Evolutionary conservation across 306 rosid species (phyloP).

Genomic region (Prunus mongolica): DNA sequence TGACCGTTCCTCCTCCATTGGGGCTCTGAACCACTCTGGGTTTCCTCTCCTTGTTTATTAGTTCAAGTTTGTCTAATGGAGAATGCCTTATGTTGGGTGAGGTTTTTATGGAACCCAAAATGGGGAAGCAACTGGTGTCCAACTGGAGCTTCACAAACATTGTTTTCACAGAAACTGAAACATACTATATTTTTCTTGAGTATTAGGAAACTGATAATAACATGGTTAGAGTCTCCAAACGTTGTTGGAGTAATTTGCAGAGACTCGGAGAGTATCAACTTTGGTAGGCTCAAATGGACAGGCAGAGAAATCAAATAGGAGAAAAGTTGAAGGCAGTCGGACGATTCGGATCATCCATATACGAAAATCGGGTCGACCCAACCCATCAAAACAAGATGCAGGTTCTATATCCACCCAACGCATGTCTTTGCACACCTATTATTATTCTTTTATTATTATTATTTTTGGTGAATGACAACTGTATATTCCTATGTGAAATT

Average conservation of each 20-base stretch:
- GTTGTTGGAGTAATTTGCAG: background rate
- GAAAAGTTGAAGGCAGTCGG: no score
- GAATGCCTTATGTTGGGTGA: constrained; percentile 28
- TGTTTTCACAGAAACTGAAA: background rate
- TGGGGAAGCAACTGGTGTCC: constrained; percentile 41
- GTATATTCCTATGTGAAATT: no score
- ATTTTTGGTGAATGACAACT: no score
- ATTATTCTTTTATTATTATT: no score
- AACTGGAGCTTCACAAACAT: constrained; percentile 62
- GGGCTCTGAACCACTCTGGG: constrained; percentile 28
- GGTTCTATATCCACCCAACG: no score
- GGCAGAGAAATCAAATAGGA: background rate
- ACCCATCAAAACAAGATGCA: no score
- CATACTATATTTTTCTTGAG: background rate
- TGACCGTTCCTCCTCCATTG: constrained; percentile 18
- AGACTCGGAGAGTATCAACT: background rate
- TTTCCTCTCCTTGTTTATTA: constrained; percentile 21
- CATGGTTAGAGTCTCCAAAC: background rate
- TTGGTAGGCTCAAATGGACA: background rate
- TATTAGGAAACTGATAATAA: background rate
- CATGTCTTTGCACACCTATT: no score
- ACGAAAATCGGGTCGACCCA: no score
- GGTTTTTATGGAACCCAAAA: constrained; percentile 27
- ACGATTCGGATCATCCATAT: no score
- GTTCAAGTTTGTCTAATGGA: constrained; percentile 39